These are phyloP conservation scores for Medicago lupulina DNA, from an alignment of 306 rosid species.

Conservation along the genomic window DNA sequence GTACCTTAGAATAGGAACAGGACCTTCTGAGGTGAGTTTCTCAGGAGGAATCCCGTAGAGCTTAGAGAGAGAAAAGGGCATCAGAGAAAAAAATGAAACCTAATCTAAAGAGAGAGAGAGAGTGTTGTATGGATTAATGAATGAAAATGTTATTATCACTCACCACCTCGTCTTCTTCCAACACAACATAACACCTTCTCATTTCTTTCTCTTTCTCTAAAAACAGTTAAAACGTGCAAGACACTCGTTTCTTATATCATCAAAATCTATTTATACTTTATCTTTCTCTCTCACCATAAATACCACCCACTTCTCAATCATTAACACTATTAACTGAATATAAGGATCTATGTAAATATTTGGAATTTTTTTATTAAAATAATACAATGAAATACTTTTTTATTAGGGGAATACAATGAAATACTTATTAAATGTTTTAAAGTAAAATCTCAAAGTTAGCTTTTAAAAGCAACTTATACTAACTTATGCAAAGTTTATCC, in stretches of 20 bases:
- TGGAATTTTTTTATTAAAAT: too few relatives aligned
- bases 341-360: too few relatives aligned
- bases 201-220: slow-evolving; percentile 14
- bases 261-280: slow-evolving; percentile 38
- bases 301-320: background rate
- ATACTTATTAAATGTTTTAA: background rate
- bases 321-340: background rate
- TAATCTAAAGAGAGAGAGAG: slow-evolving; percentile 16
- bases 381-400: background rate
- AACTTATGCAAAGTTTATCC: too few relatives aligned
- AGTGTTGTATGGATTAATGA: slow-evolving; percentile 27
- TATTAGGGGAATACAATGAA: background rate
- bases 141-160: slow-evolving; percentile 19
- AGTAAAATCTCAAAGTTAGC: too few relatives aligned
- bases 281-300: background rate
- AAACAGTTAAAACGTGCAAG: slow-evolving; percentile 7
- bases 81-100: slow-evolving; percentile 35
- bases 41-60: slow-evolving; percentile 40
- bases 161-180: slow-evolving; percentile 27
- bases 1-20: slow-evolving; percentile 20
- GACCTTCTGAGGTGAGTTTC: slow-evolving; percentile 38
- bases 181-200: slow-evolving; percentile 25
- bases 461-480: too few relatives aligned
- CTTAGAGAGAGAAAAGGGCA: slow-evolving; percentile 36
- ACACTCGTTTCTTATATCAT: slow-evolving; percentile 3